These are phyloP conservation scores for Nitzschia sp. DNA, from an alignment of 108 stramenopile genomes.

Conservation along the genomic window DNA sequence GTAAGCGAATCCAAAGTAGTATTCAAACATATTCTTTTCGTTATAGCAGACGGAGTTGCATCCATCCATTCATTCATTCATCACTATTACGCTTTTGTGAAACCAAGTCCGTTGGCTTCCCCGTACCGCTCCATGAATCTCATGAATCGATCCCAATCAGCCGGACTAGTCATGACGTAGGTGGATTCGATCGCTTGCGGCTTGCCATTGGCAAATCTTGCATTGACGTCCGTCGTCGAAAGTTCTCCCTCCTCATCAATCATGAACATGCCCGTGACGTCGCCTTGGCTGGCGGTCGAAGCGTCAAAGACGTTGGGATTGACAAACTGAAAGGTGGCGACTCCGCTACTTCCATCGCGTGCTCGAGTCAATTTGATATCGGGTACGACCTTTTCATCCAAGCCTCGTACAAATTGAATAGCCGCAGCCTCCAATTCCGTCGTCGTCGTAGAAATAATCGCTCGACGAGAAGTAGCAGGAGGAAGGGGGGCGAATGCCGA, in stretches of 20 bases:
- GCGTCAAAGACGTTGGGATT: constrained; percentile 85
- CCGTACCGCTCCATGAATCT: constrained; percentile 84
- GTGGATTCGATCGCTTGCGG: constrained; percentile 72
- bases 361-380: constrained; percentile 78
- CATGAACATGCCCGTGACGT: constrained; percentile 76
- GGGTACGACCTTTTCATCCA: constrained; percentile 73
- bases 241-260: constrained; percentile 64
- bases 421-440: neutral
- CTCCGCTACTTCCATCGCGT: constrained; percentile 64
- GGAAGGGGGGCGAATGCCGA: constrained; percentile 1
- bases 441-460: neutral
- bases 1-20: no score
- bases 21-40: no score
- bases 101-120: constrained; percentile 73
- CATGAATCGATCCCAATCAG: constrained; percentile 87
- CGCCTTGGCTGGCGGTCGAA: constrained; percentile 56
- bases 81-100: constrained; percentile 56
- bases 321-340: constrained; percentile 67
- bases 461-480: neutral
- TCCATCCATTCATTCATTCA: no score
- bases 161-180: constrained; percentile 70
- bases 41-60: no score
- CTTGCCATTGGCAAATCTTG: constrained; percentile 76
- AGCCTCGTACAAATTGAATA: constrained; percentile 73
- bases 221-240: constrained; percentile 69